Percentiles rank a stretch among this genome's conserved stretches.
These are phyloP conservation scores for Colletotrichum chrysophilum DNA, from an alignment of 2,329 filamentous ascomycete genomes.

Conservation along the genomic window DNA sequence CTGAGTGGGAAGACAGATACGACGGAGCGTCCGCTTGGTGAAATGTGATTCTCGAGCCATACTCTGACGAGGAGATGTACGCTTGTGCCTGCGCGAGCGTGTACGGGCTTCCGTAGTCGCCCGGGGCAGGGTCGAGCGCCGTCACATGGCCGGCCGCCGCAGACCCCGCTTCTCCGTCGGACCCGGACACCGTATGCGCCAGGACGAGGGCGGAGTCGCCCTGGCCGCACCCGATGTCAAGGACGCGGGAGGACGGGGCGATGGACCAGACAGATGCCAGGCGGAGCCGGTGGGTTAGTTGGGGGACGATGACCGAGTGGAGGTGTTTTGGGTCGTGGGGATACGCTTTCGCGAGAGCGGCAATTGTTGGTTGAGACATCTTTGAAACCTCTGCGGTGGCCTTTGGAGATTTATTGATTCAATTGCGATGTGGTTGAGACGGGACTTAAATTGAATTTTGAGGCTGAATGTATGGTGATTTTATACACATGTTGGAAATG, in stretches of 20 bases:
- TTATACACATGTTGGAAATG: neutral
- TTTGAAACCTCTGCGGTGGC: neutral
- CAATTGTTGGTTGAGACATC: neutral
- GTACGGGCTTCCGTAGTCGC: conserved; percentile 12
- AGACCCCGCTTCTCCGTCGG: neutral
- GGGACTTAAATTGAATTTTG: neutral
- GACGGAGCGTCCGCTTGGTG: neutral
- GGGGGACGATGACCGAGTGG: conserved; percentile 7
- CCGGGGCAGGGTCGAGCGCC: conserved; percentile 13
- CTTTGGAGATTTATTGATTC: neutral
- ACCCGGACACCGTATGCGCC: neutral
- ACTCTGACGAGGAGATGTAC: neutral
- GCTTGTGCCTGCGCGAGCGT: conserved; percentile 14
- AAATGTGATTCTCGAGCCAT: neutral
- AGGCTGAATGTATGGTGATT: neutral
- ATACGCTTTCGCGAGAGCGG: conserved; percentile 6
- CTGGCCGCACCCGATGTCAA: conserved; percentile 23
- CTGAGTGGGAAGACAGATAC: neutral
- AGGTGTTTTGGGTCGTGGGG: conserved; percentile 2
- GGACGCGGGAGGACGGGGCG: neutral
- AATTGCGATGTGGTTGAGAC: neutral
- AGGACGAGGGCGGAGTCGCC: conserved; percentile 19
- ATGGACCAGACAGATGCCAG: conserved; percentile 17
- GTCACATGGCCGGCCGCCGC: conserved; percentile 5
- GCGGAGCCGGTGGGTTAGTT: conserved; percentile 17